Evolutionary conservation across 345 rosid genomes (phyloP), one percentile per base, ranked within the genome.

Genomic region (Xanthoceras sorbifolium): DNA sequence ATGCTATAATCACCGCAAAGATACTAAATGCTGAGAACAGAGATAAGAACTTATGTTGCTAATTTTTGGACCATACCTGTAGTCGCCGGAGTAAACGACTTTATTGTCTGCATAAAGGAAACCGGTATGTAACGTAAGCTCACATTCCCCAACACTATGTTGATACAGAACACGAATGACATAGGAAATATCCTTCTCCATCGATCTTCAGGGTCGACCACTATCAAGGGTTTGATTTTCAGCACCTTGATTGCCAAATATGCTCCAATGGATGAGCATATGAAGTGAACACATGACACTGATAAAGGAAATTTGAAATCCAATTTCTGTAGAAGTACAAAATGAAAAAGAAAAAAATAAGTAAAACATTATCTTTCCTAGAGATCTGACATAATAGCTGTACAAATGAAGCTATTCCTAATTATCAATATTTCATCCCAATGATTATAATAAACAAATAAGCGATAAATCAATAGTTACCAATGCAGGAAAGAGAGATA

Each of bases 21-120:
- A 42, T 36, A 76, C 54, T 46, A 46, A 66, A 52, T 34, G 46
- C 10, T 48, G 54, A 15, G 7, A 22, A 75, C 6, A 28, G 38
- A 73, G 8, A 42, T 29, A 76, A 63, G 26, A 64, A 62, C 52
- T 67, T 36, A 1, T 22, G 25, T 11, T 7, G 59, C 26, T 9
- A 46, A 50, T 66, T 61, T 70, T 44, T 26, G 31, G 57, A 67
- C 62, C 85, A 48, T 42, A 97, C 99, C 99, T 86, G 99, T 97
- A 67, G 99, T 97, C 57, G 99, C 99, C 31, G 99, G 99, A 75
- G 99, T 97, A 78, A 97, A 97, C 28, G 99, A 97, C 84, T 97
- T 97, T 42, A 97, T 97, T 0, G 99, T 97, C 86, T 97, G 99
- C 99, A 97, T 97, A 84, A 97, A 97, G 1, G 99, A 97, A 74